Evolutionary conservation across 192 early-diverging fungal genomes (phyloP).

Genomic region (Backusella circina): DNA sequence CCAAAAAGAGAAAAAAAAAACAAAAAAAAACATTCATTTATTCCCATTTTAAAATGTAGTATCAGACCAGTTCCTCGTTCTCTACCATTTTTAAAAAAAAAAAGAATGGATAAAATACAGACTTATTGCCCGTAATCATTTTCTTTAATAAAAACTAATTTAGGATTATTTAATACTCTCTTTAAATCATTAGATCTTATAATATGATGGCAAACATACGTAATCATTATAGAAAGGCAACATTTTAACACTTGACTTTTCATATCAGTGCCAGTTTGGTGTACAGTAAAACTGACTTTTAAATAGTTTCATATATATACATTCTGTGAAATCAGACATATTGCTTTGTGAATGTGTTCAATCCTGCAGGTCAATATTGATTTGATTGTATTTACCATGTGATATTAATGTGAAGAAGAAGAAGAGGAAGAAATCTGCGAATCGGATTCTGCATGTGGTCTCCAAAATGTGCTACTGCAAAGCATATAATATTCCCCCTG

Average conservation of each 20-base stretch:
- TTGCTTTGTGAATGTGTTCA: background rate
- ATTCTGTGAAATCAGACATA: no score
- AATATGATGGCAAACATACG: background rate
- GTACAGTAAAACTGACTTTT: background rate
- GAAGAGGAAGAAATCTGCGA: no score
- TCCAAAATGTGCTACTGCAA: background rate
- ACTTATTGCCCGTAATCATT: background rate
- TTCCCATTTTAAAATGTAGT: background rate
- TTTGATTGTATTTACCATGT: background rate
- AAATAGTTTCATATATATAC: background rate
- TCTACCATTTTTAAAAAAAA: no score
- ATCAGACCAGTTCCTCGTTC: no score
- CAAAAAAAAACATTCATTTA: background rate
- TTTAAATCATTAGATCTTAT: background rate
- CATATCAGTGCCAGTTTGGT: background rate
- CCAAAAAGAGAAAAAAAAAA: no score
- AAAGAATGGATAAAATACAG: background rate
- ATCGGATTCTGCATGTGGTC: no score
- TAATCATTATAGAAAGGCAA: background rate
- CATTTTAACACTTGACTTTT: background rate
- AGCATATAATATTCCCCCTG: background rate
- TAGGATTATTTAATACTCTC: no score
- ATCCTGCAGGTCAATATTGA: background rate
- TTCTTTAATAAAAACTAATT: background rate
- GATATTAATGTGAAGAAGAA: background rate